Evolutionary conservation across 2,329 filamentous ascomycete genomes (phyloP).

Genomic region (Colletotrichum brevisporum): DNA sequence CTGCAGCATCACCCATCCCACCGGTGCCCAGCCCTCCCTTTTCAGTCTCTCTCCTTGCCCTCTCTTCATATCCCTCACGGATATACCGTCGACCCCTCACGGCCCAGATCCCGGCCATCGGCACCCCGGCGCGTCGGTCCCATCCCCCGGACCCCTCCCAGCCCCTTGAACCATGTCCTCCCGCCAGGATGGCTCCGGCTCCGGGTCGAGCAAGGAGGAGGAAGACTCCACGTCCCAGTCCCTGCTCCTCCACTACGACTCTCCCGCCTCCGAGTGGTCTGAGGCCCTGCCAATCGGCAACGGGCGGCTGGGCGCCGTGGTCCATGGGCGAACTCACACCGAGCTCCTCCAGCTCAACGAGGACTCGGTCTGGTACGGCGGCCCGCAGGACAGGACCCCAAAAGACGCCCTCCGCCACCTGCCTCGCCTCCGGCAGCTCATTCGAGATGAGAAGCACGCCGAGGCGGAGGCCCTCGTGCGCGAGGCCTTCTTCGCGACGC

Average conservation of each 20-base stretch:
- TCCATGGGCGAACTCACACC: constrained; percentile 51
- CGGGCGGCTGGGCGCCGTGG: constrained; percentile 55
- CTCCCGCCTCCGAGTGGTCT: constrained; percentile 50
- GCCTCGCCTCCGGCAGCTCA: constrained; percentile 51
- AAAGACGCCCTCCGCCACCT: constrained; percentile 51
- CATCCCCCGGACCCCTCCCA: neutral
- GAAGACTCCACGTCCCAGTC: neutral
- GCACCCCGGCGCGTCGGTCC: constrained; percentile 37
- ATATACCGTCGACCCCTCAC: too few species aligned
- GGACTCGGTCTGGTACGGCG: constrained; percentile 61
- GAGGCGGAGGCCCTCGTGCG: constrained; percentile 41
- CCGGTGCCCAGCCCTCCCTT: too few species aligned
- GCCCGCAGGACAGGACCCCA: constrained; percentile 55
- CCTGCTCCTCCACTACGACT: constrained; percentile 46
- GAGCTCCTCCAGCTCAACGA: constrained; percentile 62
- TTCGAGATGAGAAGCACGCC: constrained; percentile 49
- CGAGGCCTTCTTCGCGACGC: constrained; percentile 59
- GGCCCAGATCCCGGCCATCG: neutral
- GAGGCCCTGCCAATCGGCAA: constrained; percentile 58
- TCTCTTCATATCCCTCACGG: too few species aligned
- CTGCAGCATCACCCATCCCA: neutral
- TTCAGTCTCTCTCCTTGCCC: too few species aligned
- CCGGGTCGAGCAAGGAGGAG: constrained; percentile 9
- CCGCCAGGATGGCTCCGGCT: constrained; percentile 2
- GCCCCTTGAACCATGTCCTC: constrained; percentile 16